A percentile compares a stretch with the other conserved stretches of the same genome.
Evolutionary conservation across 2,329 filamentous ascomycete species (phyloP).

Genomic region (Colletotrichum tanaceti): DNA sequence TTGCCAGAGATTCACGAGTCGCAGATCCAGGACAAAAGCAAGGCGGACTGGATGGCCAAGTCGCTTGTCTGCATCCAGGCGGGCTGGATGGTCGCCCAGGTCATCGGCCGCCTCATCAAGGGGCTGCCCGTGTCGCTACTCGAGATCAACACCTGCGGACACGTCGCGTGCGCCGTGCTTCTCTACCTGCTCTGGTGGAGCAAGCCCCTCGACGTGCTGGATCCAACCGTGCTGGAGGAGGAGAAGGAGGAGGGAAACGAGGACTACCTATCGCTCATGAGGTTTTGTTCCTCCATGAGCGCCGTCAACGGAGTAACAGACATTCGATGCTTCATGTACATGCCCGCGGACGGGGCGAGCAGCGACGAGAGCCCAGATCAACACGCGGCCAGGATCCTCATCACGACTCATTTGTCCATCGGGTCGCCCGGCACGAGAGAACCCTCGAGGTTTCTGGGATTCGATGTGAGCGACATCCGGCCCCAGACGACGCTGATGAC

Average conservation of each 20-base stretch:
- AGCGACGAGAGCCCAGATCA: not conserved
- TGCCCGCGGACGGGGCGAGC: not conserved
- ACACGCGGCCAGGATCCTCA: conserved; percentile 4
- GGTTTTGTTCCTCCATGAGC: conserved; percentile 26
- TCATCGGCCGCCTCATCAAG: conserved; percentile 46
- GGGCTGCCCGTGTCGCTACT: conserved; percentile 51
- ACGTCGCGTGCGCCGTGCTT: conserved; percentile 49
- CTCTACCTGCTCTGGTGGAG: conserved; percentile 50
- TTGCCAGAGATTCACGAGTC: conserved; percentile 30
- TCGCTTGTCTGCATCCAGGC: conserved; percentile 51
- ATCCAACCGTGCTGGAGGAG: conserved; percentile 27
- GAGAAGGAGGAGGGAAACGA: conserved; percentile 5
- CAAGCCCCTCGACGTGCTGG: conserved; percentile 46
- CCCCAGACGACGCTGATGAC: not conserved
- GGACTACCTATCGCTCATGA: conserved; percentile 18
- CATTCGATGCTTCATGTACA: conserved; percentile 35
- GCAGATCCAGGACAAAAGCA: conserved; percentile 51
- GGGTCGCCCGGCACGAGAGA: conserved; percentile 31
- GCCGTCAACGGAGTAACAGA: conserved; percentile 27
- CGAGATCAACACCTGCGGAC: conserved; percentile 50
- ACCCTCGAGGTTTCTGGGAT: conserved; percentile 32
- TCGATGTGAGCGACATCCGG: conserved; percentile 28
- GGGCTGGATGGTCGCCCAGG: conserved; percentile 52
- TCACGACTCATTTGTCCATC: conserved; percentile 33
- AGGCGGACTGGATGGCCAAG: conserved; percentile 50